These are phyloP conservation scores for Friedmanniomyces simplex DNA, from an alignment of 495 filamentous ascomycete genomes.

Conservation along the genomic window DNA sequence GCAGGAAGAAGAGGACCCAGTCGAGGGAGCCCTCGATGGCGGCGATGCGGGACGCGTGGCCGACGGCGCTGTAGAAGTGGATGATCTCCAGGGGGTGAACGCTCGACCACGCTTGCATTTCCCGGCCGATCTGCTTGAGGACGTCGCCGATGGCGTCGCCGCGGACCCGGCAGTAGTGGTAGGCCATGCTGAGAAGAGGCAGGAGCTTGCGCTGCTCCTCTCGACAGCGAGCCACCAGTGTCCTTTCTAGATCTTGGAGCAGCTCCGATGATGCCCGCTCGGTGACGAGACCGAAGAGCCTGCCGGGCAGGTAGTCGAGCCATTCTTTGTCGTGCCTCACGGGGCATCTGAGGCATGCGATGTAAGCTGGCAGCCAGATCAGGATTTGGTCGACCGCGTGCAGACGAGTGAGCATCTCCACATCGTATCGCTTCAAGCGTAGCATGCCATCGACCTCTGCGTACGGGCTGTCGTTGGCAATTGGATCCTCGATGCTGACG, in stretches of 20 bases:
- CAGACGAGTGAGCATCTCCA: neutral
- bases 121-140: neutral
- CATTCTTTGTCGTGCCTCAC: neutral
- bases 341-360: neutral
- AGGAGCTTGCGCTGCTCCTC: neutral
- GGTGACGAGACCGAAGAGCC: neutral
- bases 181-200: neutral
- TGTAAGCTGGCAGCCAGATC: neutral
- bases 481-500: neutral
- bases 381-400: neutral
- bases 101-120: neutral
- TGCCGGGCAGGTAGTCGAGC: neutral
- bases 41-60: neutral
- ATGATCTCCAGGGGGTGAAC: neutral
- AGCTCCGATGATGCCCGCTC: neutral
- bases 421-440: neutral
- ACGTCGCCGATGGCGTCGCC: neutral
- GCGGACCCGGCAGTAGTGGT: neutral
- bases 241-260: neutral
- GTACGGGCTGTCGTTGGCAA: neutral
- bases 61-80: neutral
- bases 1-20: neutral
- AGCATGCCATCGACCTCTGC: neutral
- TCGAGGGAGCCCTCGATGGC: neutral
- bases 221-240: neutral